phyloP scores from a whole-genome alignment of 768 basidiomycete genomes.

The Coprinopsis cinerea region DNA sequence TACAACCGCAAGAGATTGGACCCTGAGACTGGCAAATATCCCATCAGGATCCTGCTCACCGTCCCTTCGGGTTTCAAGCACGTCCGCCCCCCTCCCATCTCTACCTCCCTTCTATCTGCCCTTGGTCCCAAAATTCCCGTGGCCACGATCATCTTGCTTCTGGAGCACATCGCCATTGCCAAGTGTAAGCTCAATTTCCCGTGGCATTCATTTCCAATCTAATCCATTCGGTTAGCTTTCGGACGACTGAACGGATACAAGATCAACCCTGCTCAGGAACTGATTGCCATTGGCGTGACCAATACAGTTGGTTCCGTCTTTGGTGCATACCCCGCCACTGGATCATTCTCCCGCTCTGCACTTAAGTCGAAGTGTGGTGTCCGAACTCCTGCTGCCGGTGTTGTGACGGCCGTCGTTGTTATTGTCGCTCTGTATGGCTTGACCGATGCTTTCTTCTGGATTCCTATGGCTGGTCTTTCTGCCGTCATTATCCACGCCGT shows the following conservation, averaged over 20 bases:
- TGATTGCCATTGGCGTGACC: constrained; percentile 96
- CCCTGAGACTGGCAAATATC: constrained; percentile 54
- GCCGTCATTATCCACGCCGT: constrained; percentile 96
- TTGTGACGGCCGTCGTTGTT: constrained; percentile 81
- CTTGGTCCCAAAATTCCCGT: constrained; percentile 74
- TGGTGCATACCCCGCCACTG: constrained; percentile 92
- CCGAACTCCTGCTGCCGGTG: constrained; percentile 89
- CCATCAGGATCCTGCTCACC: constrained; percentile 75
- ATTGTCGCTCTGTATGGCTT: constrained; percentile 93
- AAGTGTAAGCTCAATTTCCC: constrained; percentile 55
- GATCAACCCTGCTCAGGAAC: constrained; percentile 88
- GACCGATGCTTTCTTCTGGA: constrained; percentile 90
- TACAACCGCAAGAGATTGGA: constrained; percentile 62
- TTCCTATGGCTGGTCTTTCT: constrained; percentile 74
- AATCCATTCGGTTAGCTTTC: constrained; percentile 59
- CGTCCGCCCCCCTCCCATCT: constrained; percentile 37
- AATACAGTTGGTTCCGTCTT: constrained; percentile 90
- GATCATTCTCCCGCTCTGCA: constrained; percentile 97
- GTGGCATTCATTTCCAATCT: not conserved
- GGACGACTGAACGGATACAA: constrained; percentile 94
- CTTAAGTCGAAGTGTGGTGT: constrained; percentile 95
- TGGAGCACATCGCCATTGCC: constrained; percentile 97
- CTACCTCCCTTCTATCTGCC: constrained; percentile 49
- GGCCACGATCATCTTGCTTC: constrained; percentile 80
- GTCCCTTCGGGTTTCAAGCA: constrained; percentile 84